Percentiles rank a stretch among this genome's conserved stretches.
phyloP scores from a whole-genome alignment of 257 asterid genomes.

The Marsdenia floribunda region DNA sequence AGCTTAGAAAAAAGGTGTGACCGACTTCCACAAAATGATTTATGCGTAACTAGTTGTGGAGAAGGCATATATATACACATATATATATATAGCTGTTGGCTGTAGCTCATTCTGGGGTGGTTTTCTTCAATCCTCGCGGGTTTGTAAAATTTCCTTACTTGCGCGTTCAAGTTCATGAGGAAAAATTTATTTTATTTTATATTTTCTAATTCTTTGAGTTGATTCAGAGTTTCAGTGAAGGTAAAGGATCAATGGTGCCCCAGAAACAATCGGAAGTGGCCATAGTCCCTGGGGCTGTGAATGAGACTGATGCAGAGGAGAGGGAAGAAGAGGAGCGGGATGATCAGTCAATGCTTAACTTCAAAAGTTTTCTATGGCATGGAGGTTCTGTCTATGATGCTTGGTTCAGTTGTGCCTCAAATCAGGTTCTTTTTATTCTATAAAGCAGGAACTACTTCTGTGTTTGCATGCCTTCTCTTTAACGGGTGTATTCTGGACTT shows the following conservation, averaged over 20 bases:
- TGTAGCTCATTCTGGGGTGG: background rate
- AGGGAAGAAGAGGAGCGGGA: constrained; percentile 26
- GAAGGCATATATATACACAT: too few relatives aligned
- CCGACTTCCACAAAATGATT: background rate
- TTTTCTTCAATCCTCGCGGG: background rate
- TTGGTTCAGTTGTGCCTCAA: constrained; percentile 92
- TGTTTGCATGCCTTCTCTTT: background rate
- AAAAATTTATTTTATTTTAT: background rate
- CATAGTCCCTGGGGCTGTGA: constrained; percentile 36
- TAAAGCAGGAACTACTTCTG: background rate
- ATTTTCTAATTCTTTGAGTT: background rate
- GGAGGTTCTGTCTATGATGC: constrained; percentile 92
- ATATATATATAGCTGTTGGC: too few relatives aligned
- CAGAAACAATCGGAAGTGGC: constrained; percentile 79
- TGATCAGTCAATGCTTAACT: constrained; percentile 31
- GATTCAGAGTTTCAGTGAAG: background rate
- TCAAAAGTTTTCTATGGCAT: constrained; percentile 67
- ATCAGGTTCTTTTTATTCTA: constrained; percentile 40
- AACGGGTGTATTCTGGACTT: background rate
- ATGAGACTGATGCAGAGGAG: constrained; percentile 35
- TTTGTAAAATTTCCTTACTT: background rate
- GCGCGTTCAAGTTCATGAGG: background rate
- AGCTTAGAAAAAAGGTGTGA: background rate
- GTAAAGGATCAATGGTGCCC: constrained; percentile 38
- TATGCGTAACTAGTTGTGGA: background rate